Percentiles rank a stretch among this genome's conserved stretches.
Conservation (phyloP, 257 asterid species). For the Lantana camara region DNA sequence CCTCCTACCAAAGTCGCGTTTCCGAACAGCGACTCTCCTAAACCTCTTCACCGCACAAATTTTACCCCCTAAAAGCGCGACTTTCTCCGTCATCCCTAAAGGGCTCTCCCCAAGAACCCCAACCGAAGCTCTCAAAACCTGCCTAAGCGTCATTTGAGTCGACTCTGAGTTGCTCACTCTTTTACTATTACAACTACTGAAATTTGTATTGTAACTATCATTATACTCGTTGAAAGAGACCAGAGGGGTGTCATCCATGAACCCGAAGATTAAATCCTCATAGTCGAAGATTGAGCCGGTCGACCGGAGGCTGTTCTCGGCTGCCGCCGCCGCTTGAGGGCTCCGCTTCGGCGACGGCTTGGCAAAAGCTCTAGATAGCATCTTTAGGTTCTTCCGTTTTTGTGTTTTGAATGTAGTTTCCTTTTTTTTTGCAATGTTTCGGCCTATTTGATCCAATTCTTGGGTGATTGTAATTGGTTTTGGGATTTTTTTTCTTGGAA, state of each 20-base stretch:
- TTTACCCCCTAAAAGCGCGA: constrained; percentile 48
- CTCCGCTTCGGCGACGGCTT: constrained; percentile 33
- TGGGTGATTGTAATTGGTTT: constrained; percentile 29
- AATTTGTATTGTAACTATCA: not conserved
- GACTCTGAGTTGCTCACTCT: not conserved
- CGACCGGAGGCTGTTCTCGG: constrained; percentile 42
- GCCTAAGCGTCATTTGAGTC: constrained; percentile 43
- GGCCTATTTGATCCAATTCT: constrained; percentile 18
- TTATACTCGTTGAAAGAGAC: constrained; percentile 21
- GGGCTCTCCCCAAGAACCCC: constrained; percentile 58
- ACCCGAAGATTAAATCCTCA: constrained; percentile 47
- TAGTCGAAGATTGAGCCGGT: constrained; percentile 43
- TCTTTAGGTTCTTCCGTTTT: constrained; percentile 1
- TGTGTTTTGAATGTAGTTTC: not conserved
- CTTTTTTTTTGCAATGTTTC: not conserved
- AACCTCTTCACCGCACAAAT: constrained; percentile 54
- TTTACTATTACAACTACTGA: not conserved
- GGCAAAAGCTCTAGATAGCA: constrained; percentile 52
- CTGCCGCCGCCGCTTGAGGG: constrained; percentile 15
- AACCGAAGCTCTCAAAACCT: constrained; percentile 56
- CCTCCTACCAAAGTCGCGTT: constrained; percentile 52
- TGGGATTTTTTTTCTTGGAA: not conserved
- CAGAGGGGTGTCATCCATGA: constrained; percentile 49
- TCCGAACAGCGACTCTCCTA: constrained; percentile 38
- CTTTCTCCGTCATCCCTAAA: constrained; percentile 57